Conservation (phyloP, 1,284 basidiomycete species). For the Austroboletus novae-zelandiae region DNA sequence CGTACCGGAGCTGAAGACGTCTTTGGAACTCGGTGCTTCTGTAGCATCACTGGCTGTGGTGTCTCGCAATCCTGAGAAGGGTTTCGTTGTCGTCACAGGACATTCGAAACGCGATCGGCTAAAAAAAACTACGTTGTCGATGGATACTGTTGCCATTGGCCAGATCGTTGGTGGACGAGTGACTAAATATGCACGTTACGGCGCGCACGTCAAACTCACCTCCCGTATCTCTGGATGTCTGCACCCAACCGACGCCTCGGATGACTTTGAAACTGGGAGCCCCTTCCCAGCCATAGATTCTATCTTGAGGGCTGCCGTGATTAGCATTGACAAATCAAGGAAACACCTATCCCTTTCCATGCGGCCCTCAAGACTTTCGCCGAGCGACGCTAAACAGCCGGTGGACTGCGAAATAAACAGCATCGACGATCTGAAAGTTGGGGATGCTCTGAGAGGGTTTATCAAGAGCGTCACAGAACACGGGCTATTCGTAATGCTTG, state of each 20-base stretch:
- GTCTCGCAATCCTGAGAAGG: slow-evolving; percentile 86
- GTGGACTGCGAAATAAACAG: slow-evolving; percentile 70
- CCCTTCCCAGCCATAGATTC: slow-evolving; percentile 66
- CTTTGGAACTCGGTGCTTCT: slow-evolving; percentile 70
- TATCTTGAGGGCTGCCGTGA: slow-evolving; percentile 66
- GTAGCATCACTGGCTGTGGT: slow-evolving; percentile 83
- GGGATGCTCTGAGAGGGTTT: slow-evolving; percentile 80
- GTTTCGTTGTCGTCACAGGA: slow-evolving; percentile 84
- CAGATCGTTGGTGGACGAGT: slow-evolving; percentile 80
- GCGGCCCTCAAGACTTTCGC: slow-evolving; percentile 67
- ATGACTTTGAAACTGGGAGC: slow-evolving; percentile 67
- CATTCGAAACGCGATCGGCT: slow-evolving; percentile 52
- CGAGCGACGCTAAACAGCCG: slow-evolving; percentile 45
- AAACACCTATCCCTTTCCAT: slow-evolving; percentile 78
- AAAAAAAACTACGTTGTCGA: slow-evolving; percentile 53
- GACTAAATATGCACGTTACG: slow-evolving; percentile 62
- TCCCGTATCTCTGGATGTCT: slow-evolving; percentile 69
- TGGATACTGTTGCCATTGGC: slow-evolving; percentile 68
- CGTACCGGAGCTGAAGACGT: slow-evolving; percentile 66
- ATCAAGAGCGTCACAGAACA: slow-evolving; percentile 85
- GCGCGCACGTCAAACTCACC: slow-evolving; percentile 75
- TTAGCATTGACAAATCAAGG: slow-evolving; percentile 60
- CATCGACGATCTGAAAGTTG: slow-evolving; percentile 69
- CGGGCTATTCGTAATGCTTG: slow-evolving; percentile 90
- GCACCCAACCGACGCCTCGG: slow-evolving; percentile 78